These are phyloP conservation scores for Ambrosia artemisiifolia DNA, from an alignment of 129 eudicot species.

Conservation along the genomic window DNA sequence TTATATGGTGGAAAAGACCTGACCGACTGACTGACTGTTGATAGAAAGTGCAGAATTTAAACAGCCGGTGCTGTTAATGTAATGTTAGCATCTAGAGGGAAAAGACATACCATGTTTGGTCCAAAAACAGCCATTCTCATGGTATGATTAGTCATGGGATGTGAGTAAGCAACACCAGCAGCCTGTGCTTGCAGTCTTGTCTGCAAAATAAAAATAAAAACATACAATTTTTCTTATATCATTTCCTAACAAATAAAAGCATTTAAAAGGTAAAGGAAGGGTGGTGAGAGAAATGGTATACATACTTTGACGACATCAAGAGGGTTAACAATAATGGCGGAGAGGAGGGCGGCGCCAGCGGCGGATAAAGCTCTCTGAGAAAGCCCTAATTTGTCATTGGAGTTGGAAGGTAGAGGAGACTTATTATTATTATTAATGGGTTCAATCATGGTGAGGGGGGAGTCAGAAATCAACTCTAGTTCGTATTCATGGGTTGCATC, in stretches of 20 bases:
- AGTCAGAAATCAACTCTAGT: slow-evolving; percentile 37
- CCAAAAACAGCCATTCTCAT: slow-evolving; percentile 89
- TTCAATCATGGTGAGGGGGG: slow-evolving; percentile 31
- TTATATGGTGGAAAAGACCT: too few species aligned
- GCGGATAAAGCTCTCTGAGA: slow-evolving; percentile 75
- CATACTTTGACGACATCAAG: slow-evolving; percentile 91
- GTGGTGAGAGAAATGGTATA: too few species aligned
- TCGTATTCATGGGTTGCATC: slow-evolving; percentile 24
- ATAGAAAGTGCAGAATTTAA: too few species aligned
- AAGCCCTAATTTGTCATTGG: slow-evolving; percentile 45
- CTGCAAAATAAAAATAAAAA: slow-evolving; percentile 50
- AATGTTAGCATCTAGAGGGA: too few species aligned
- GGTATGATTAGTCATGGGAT: slow-evolving; percentile 78
- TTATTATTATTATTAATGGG: too few species aligned
- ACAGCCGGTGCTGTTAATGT: too few species aligned
- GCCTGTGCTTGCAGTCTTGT: slow-evolving; percentile 99
- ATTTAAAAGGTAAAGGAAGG: too few species aligned
- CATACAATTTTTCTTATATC: too few species aligned
- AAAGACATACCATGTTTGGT: slow-evolving; percentile 71
- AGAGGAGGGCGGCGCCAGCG: slow-evolving; percentile 94
- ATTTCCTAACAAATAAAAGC: too few species aligned
- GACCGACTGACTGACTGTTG: too few species aligned
- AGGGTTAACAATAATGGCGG: slow-evolving; percentile 89
- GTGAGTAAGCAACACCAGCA: slow-evolving; percentile 83
- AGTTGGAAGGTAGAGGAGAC: slow-evolving; percentile 26